Evolutionary conservation across 495 filamentous ascomycete species (phyloP).

Genomic region (Penicillium arizonense): DNA sequence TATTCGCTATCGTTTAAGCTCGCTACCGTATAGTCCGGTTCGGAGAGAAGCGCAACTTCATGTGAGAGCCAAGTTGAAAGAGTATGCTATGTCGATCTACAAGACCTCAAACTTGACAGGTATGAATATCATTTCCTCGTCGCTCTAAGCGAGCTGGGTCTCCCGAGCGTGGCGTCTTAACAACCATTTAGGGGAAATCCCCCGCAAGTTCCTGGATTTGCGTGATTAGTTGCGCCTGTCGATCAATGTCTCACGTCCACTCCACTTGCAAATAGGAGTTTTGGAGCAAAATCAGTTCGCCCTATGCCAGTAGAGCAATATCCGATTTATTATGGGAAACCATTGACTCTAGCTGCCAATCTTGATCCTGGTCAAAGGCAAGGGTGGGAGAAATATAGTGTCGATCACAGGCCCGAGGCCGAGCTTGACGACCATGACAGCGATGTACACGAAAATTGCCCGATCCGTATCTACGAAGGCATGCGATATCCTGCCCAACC

Average conservation of each 20-base stretch:
- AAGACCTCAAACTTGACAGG: constrained; percentile 10
- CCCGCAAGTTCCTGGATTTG: not conserved
- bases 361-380: too few species aligned
- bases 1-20: constrained; percentile 4
- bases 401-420: too few species aligned
- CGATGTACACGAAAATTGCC: too few species aligned
- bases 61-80: constrained; percentile 3
- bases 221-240: not conserved
- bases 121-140: constrained; percentile 20
- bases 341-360: too few species aligned
- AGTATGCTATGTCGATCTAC: not conserved
- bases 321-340: too few species aligned
- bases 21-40: not conserved
- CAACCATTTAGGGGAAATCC: constrained; percentile 15
- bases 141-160: constrained; percentile 24
- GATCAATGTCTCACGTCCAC: not conserved
- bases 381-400: too few species aligned
- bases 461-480: too few species aligned
- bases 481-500: too few species aligned
- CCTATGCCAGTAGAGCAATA: too few species aligned
- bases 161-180: constrained; percentile 4
- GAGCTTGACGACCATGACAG: too few species aligned
- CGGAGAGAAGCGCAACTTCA: constrained; percentile 7
- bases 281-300: too few species aligned
- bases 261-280: not conserved